Base-by-base conservation (phyloP, 208 protist genomes). In the Crithidia fasciculata region DNA sequence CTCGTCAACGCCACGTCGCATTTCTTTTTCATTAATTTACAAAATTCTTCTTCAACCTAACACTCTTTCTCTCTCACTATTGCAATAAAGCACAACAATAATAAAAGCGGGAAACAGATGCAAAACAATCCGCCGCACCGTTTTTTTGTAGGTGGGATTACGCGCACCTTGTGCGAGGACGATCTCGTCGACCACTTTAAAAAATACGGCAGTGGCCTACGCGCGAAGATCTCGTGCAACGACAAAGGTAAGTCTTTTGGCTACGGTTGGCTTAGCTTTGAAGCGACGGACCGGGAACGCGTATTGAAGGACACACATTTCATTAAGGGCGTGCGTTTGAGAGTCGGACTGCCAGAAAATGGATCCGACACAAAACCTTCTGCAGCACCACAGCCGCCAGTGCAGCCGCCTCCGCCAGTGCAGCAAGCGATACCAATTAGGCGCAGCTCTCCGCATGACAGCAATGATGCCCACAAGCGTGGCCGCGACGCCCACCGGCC, bases 121-220 rank as follows among this genome's bases (percentile, higher is more conserved):
- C 40, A 66, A 5, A n/a, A 36, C 4, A 66, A 61, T 18, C 4
- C 37, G 54, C 13, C 18, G 8, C 43, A 43, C 10, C 65, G 53
- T 19, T 91, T 82, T 62, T 93, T 91, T 74, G 18, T 94, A 69
- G 76, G 81, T n/a, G 86, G 86, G 3, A 62, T 94, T 37, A 58
- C 69, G 7, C 80, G 89, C 19, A 68, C 72, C n/a, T 70, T 91
- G 40, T 78, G 60, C 37, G 55, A 72, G 10, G 65, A 83, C 37
- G 80, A 82, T n/a, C 40, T 94, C 7, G 68, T 72, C 44, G 19
- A 69, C 2, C 76, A 94, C 58, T 91, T 94, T 76, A 36, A 36
- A 40, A n/a, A 58, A 5, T 90, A 85, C 54, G 86, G 86, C 3
- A 37, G 62, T 5, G 71, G 84, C 13, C 19, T 63, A 4, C 43